Conservation (phyloP, 2,329 filamentous ascomycete genomes). For the Ascocoryne sarcoides region DNA sequence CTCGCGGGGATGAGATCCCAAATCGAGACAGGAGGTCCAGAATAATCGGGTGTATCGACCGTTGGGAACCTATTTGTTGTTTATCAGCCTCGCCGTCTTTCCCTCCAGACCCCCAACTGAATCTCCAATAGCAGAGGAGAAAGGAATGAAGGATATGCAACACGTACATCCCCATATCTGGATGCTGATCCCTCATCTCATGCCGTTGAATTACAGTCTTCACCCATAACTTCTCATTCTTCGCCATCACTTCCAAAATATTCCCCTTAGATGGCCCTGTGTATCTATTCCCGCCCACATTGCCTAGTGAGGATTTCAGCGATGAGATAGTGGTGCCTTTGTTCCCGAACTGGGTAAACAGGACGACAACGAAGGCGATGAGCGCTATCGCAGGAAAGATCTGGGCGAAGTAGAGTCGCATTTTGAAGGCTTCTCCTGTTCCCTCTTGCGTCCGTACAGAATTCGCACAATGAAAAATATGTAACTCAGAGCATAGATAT, state of each 20-base stretch:
- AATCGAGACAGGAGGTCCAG: constrained; percentile 24
- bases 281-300: too few species aligned
- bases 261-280: neutral
- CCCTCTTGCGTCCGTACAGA: too few species aligned
- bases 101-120: too few species aligned
- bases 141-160: neutral
- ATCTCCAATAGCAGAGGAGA: too few species aligned
- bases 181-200: neutral
- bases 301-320: too few species aligned
- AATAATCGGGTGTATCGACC: constrained; percentile 10
- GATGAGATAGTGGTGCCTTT: too few species aligned
- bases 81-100: too few species aligned
- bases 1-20: constrained; percentile 33
- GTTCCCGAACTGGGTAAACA: neutral
- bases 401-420: neutral
- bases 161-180: neutral
- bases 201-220: neutral
- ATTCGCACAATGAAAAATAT: too few species aligned
- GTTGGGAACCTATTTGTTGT: constrained; percentile 22
- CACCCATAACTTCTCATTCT: neutral
- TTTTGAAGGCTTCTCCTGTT: too few species aligned
- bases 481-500: too few species aligned
- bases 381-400: neutral
- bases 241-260: neutral
- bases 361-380: neutral